Evolutionary conservation across 106 monocot species (phyloP).

Genomic region (Allium sativum): DNA sequence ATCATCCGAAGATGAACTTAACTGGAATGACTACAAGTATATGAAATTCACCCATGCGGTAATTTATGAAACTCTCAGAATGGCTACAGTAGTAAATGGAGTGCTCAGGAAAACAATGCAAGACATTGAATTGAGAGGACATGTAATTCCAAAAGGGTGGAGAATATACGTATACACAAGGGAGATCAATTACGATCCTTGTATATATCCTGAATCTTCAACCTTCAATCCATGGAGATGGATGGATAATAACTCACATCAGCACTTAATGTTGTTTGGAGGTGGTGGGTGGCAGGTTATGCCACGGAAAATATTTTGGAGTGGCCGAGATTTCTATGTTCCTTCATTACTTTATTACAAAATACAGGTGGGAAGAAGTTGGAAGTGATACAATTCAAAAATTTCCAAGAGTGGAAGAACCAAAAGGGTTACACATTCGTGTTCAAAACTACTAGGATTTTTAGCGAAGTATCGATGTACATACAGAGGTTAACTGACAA

Average conservation of each 20-base stretch:
- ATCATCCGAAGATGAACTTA: slow-evolving; percentile 41
- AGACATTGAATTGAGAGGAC: slow-evolving; percentile 82
- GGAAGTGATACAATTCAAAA: slow-evolving; percentile 34
- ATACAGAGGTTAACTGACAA: slow-evolving; percentile 5
- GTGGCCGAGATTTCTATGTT: slow-evolving; percentile 55
- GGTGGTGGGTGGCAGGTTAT: slow-evolving; percentile 59
- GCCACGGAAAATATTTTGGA: slow-evolving; percentile 66
- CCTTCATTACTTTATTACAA: slow-evolving; percentile 68
- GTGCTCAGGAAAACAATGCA: slow-evolving; percentile 80
- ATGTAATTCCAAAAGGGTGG: slow-evolving; percentile 83
- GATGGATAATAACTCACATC: slow-evolving; percentile 39
- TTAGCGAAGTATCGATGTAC: slow-evolving; percentile 1
- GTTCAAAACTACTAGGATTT: slow-evolving; percentile 13
- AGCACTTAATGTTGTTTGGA: slow-evolving; percentile 61
- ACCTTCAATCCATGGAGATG: slow-evolving; percentile 98
- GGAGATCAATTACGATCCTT: slow-evolving; percentile 81
- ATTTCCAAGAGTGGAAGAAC: slow-evolving; percentile 69
- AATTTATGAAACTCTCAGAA: slow-evolving; percentile 73
- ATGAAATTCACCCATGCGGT: slow-evolving; percentile 95
- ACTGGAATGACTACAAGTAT: slow-evolving; percentile 85
- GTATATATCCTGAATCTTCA: slow-evolving; percentile 56
- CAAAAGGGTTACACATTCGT: slow-evolving; percentile 32
- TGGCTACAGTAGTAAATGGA: slow-evolving; percentile 88
- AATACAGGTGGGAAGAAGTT: slow-evolving; percentile 79
- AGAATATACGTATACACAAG: slow-evolving; percentile 86